These are phyloP conservation scores for Hymenoscyphus infarciens DNA, from an alignment of 2,329 filamentous ascomycete species.

Conservation along the genomic window DNA sequence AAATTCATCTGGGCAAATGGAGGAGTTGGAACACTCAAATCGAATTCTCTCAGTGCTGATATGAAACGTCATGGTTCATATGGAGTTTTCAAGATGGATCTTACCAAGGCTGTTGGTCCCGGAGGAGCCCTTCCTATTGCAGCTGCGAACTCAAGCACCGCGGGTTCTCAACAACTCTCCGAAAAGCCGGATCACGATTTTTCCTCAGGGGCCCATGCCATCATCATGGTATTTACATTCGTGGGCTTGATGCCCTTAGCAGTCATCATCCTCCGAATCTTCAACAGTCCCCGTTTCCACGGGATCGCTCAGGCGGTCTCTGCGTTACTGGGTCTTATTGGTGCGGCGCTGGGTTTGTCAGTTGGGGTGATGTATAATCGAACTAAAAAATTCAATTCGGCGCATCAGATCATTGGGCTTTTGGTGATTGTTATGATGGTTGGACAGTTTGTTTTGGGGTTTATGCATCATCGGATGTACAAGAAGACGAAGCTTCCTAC, in stretches of 20 bases:
- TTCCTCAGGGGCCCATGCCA: slow-evolving; percentile 34
- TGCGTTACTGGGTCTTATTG: slow-evolving; percentile 46
- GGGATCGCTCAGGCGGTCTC: slow-evolving; percentile 50
- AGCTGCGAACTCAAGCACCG: slow-evolving; percentile 26
- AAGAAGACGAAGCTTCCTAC: slow-evolving; percentile 48
- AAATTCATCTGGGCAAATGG: slow-evolving; percentile 56
- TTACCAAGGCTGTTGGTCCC: slow-evolving; percentile 48
- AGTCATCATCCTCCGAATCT: slow-evolving; percentile 49
- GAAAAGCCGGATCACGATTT: slow-evolving; percentile 31
- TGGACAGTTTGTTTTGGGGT: slow-evolving; percentile 51
- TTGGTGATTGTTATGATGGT: slow-evolving; percentile 51
- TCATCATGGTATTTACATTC: slow-evolving; percentile 54
- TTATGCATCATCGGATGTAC: slow-evolving; percentile 53
- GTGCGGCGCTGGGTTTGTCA: slow-evolving; percentile 50
- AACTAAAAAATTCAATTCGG: slow-evolving; percentile 42
- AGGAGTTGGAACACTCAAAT: slow-evolving; percentile 42
- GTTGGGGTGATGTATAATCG: slow-evolving; percentile 49
- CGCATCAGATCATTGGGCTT: slow-evolving; percentile 58
- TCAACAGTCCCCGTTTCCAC: slow-evolving; percentile 52
- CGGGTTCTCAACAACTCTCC: slow-evolving; percentile 42
- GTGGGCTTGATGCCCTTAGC: slow-evolving; percentile 55
- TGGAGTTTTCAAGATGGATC: slow-evolving; percentile 54
- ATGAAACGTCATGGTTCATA: slow-evolving; percentile 52
- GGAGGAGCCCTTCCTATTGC: slow-evolving; percentile 40
- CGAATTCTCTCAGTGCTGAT: slow-evolving; percentile 41